phyloP scores from a whole-genome alignment of 2,329 filamentous ascomycete species.

The Cercospora citrullina region DNA sequence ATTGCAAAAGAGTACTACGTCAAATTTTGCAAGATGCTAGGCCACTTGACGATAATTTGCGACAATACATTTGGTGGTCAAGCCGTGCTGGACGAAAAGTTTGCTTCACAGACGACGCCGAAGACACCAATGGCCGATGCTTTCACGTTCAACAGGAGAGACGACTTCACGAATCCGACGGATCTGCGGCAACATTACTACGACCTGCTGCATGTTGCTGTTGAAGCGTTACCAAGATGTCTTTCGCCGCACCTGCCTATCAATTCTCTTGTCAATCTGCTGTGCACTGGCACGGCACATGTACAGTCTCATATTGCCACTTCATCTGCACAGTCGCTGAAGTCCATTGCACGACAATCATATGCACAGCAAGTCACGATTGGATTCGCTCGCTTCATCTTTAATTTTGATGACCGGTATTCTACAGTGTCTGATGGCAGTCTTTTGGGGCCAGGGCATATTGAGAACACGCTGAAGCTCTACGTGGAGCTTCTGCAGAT shows the following conservation, averaged over 20 bases:
- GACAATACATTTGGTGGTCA: conserved; percentile 97
- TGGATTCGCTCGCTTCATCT: conserved; percentile 95
- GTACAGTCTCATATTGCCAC: conserved; percentile 88
- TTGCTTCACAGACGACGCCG: conserved; percentile 71
- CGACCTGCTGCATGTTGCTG: conserved; percentile 89
- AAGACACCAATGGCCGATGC: conserved; percentile 95
- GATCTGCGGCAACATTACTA: conserved; percentile 96
- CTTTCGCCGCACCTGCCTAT: conserved; percentile 88
- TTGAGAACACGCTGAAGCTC: conserved; percentile 86
- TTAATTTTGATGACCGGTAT: conserved; percentile 96
- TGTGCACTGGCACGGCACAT: conserved; percentile 96
- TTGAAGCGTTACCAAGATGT: conserved; percentile 93
- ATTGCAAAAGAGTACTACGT: conserved; percentile 81
- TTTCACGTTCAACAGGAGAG: conserved; percentile 83
- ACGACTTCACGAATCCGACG: conserved; percentile 69
- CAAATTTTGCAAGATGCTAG: conserved; percentile 90
- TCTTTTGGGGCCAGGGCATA: conserved; percentile 90
- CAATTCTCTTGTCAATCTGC: conserved; percentile 86
- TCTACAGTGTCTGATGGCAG: conserved; percentile 97
- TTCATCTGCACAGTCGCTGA: conserved; percentile 88
- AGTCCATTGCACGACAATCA: conserved; percentile 89
- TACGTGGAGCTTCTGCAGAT: conserved; percentile 94
- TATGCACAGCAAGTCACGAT: conserved; percentile 95
- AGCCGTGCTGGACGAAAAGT: conserved; percentile 92
- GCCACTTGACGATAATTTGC: conserved; percentile 93